phyloP scores from a whole-genome alignment of 176 grass and related monocot genomes.

The Luzula sylvatica region DNA sequence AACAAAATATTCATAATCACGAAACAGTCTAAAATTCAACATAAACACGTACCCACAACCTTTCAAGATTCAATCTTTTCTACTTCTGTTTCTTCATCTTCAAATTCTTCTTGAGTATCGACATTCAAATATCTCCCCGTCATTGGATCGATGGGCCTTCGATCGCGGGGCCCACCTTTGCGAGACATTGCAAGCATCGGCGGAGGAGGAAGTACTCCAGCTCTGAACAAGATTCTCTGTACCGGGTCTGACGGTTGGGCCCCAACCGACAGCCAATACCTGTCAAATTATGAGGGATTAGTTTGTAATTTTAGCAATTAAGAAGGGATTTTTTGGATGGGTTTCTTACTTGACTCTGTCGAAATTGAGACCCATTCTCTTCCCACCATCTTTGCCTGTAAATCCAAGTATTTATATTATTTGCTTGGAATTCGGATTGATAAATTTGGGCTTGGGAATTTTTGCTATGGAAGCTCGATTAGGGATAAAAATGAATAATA shows the following conservation, averaged over 20 bases:
- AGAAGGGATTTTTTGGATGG: not conserved
- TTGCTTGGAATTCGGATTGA: too few species aligned
- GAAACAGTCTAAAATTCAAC: not conserved
- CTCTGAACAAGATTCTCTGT: conserved; percentile 74
- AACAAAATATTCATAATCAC: too few species aligned
- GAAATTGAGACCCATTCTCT: conserved; percentile 84
- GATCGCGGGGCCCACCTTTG: conserved; percentile 72
- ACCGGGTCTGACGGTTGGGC: conserved; percentile 87
- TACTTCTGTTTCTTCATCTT: conserved; percentile 25
- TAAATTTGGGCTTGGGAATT: too few species aligned
- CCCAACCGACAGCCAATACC: conserved; percentile 86
- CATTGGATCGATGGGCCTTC: conserved; percentile 61
- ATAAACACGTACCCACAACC: conserved; percentile 2
- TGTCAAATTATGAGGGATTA: conserved; percentile 2
- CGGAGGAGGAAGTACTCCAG: conserved; percentile 71
- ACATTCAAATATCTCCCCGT: conserved; percentile 44
- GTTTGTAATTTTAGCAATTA: not conserved
- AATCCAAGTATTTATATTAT: too few species aligned
- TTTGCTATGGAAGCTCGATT: too few species aligned
- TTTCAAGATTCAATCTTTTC: conserved; percentile 21
- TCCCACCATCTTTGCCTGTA: conserved; percentile 72
- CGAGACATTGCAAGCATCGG: conserved; percentile 60
- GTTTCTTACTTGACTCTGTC: conserved; percentile 84
- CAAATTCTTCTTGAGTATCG: conserved; percentile 18
- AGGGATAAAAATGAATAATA: not conserved